Evolutionary conservation across 2,329 filamentous ascomycete species (phyloP).

Genomic region (Aspergillus sp.): DNA sequence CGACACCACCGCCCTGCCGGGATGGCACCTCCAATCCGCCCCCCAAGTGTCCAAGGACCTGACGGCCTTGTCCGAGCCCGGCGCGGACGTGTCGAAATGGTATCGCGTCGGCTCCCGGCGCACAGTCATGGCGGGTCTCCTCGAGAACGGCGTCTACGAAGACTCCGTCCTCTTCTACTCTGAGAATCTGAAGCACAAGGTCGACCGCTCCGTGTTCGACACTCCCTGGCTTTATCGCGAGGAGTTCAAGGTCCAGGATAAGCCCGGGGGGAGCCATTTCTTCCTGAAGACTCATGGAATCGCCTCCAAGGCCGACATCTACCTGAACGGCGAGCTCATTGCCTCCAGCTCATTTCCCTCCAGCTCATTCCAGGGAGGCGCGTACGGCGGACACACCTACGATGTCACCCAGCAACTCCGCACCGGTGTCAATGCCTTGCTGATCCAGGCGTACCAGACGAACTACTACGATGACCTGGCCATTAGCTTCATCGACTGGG

Average conservation of each 20-base stretch:
- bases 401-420: slow-evolving; percentile 42
- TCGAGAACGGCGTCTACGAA: slow-evolving; percentile 44
- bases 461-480: slow-evolving; percentile 52
- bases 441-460: slow-evolving; percentile 48
- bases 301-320: slow-evolving; percentile 52
- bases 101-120: slow-evolving; percentile 41
- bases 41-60: slow-evolving; percentile 29
- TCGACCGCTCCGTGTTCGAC: slow-evolving; percentile 41
- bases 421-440: slow-evolving; percentile 40
- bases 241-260: slow-evolving; percentile 38
- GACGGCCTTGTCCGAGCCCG: slow-evolving; percentile 32
- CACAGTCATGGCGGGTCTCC: slow-evolving; percentile 50
- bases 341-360: slow-evolving; percentile 41
- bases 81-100: slow-evolving; percentile 44
- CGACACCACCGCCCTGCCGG: slow-evolving; percentile 18
- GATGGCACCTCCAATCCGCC: slow-evolving; percentile 45
- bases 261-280: slow-evolving; percentile 34
- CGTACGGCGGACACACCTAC: slow-evolving; percentile 48
- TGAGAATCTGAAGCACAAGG: slow-evolving; percentile 34
- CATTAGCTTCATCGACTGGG: slow-evolving; percentile 54
- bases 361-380: slow-evolving; percentile 43
- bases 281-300: slow-evolving; percentile 52
- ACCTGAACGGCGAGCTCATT: slow-evolving; percentile 47
- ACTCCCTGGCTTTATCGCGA: slow-evolving; percentile 52
- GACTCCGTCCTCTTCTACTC: slow-evolving; percentile 50